phyloP scores from a whole-genome alignment of 352 stramenopile species.

The Globisporangium uncinulatum region DNA sequence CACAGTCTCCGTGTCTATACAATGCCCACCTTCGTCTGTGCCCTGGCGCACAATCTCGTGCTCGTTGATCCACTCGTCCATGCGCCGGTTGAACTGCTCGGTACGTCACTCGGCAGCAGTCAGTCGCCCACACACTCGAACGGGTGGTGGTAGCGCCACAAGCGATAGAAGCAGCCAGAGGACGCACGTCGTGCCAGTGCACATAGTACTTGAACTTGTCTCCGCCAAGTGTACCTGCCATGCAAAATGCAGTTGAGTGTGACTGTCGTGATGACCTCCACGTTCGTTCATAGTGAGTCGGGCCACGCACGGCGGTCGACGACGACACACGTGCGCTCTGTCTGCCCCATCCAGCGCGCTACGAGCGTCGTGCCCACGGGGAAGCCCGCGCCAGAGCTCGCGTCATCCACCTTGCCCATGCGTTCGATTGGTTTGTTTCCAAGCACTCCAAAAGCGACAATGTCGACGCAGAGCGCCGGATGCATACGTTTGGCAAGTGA shows the following conservation, averaged over 20 bases:
- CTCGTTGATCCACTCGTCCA: slow-evolving; percentile 87
- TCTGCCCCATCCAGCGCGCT: slow-evolving; percentile 71
- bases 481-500: too few species aligned
- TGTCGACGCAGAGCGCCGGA: too few species aligned
- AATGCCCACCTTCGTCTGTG: slow-evolving; percentile 43
- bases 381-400: slow-evolving; percentile 24
- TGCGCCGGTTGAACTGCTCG: slow-evolving; percentile 76
- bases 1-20: background rate
- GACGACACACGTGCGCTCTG: slow-evolving; percentile 75
- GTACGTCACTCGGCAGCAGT: background rate
- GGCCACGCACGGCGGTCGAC: slow-evolving; percentile 58
- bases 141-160: too few species aligned
- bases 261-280: background rate
- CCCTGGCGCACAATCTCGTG: slow-evolving; percentile 70
- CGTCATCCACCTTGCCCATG: slow-evolving; percentile 10
- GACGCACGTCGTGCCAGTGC: slow-evolving; percentile 72
- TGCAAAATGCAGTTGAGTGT: background rate
- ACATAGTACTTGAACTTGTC: slow-evolving; percentile 82
- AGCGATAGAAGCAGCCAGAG: background rate
- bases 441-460: too few species aligned
- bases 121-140: background rate
- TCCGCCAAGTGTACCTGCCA: slow-evolving; percentile 38
- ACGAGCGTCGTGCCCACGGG: slow-evolving; percentile 56
- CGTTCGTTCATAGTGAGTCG: background rate
- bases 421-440: slow-evolving; percentile 5